Base-by-base conservation (phyloP, 192 early-diverging fungal genomes). In the Chytriomyces sp. region DNA sequence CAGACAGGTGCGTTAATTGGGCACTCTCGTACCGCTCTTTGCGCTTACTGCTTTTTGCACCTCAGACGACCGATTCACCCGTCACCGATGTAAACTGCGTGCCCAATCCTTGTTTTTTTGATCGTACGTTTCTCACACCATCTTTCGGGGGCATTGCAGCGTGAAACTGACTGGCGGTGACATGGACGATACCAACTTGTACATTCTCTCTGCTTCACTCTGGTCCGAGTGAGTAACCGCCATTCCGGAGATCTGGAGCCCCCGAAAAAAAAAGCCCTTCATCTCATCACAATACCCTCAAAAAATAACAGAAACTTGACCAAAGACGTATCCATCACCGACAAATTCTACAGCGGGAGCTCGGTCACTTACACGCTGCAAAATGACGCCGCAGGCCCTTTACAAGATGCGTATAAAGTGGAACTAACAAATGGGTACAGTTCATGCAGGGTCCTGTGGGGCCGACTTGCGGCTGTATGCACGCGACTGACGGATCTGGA, bases 401-500 rank as follows among this genome's bases (percentile, higher is more conserved):
- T 45, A 8, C 26, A 20, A 13, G 16, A 13, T 13, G 20, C 10
- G 23, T 75, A 75, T 66, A 20, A 3, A 2, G 73, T 75, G 10
- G 24, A 18, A 35, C 50, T 28, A 35, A 75, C 73, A n/a, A 45
- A 64, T 24, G 45, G 62, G 6, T 75, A 75, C 50, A 20, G 7
- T 10, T 46, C 23, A 43, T 75, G 46, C 9, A 50, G 64, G 26
- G 68, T 62, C 28, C 63, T 85, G 45, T 60, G 79, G 6, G 84
- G 84, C 20, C 74, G 61, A 24, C 59, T 77, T 5, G 72, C 75
- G 7, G 63, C 67, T 26, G 46, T 65, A n/a, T 50, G 64, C n/a
- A 26, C 49, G 18, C 7, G 48, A 16, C 50, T 86, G 24, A 8
- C 53, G 43, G 81, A 86, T 61, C 23, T 76, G 9, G 74, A 82